Conservation (phyloP, 768 basidiomycete species). For the Ramaria rubella region DNA sequence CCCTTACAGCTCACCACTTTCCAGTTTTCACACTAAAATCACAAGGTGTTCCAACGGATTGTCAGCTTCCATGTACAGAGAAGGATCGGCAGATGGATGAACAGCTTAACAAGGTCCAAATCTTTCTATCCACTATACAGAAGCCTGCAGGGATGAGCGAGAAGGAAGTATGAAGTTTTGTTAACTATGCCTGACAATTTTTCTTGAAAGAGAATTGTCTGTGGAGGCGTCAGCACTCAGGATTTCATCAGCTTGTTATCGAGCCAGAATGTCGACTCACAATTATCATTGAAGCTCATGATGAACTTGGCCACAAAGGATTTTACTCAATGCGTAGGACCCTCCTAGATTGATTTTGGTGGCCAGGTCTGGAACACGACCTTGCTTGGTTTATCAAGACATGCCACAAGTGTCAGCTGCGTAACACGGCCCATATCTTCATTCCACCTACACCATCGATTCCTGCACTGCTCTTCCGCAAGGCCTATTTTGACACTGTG, state of each 20-base stretch:
- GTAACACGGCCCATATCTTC: constrained; percentile 15
- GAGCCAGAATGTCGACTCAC: neutral
- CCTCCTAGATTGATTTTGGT: constrained; percentile 19
- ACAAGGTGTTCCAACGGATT: neutral
- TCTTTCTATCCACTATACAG: neutral
- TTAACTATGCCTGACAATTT: neutral
- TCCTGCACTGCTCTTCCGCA: constrained; percentile 23
- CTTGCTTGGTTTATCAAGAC: constrained; percentile 18
- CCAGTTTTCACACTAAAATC: neutral
- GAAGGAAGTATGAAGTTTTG: neutral
- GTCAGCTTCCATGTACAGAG: constrained; percentile 5
- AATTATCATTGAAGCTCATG: constrained; percentile 14
- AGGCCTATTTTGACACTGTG: constrained; percentile 36
- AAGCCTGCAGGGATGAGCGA: neutral
- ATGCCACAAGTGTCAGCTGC: constrained; percentile 35
- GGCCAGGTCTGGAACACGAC: constrained; percentile 19
- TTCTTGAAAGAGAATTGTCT: constrained; percentile 12
- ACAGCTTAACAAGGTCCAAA: neutral
- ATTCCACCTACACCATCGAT: constrained; percentile 17
- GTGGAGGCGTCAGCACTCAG: constrained; percentile 10
- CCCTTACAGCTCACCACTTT: neutral
- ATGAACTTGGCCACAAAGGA: constrained; percentile 18
- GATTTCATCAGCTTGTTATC: constrained; percentile 16
- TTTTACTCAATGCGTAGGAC: constrained; percentile 3
- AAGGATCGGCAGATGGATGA: neutral